Base-by-base conservation (phyloP, 805 yeast species). In the Saccharomycopsis microspora region DNA sequence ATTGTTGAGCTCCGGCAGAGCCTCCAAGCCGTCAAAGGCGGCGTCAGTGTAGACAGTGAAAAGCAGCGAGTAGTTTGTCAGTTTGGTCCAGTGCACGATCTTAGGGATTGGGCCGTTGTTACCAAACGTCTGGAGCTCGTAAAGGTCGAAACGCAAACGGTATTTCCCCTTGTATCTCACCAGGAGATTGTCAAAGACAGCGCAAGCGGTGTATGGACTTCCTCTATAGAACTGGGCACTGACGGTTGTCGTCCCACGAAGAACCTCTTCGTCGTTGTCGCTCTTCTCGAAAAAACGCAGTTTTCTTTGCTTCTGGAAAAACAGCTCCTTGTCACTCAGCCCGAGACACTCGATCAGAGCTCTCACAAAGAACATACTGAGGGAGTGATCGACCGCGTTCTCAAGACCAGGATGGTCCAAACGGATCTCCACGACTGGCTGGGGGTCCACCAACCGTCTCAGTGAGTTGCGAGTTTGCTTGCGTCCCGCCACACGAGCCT, bases 371-470 rank as follows among this genome's bases (percentile, higher is more conserved):
- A 49, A 51, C 36, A 49, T 49, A 11, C 51, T 43, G 39, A 51
- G 41, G 30, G 44, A 36, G 34, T 51, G 52, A 32, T 51, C 54
- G 10, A 51, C 43, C 5, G 46, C 34, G 37, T 51, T 51, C 8
- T 28, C 40, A 32, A 35, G 7, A n/a, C 8, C 32, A 33, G 41
- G 28, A 30, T 46, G 27, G 11, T 42, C 31, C 4, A 53, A 36
- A 30, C 47, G 42, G 36, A 53, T 48, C 33, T 53, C 49, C 19
- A 53, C 47, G 6, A 53, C 52, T 11, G 55, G 55, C 32, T 51
- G 55, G 4, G 55, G 55, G 41, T 53, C 55, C 28, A 53, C 55
- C 29, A 53, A 39, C 41, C 55, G 32, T 46, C 55, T 53, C 11
- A 50, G 42, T 29, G 44, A 39, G 41, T 48, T 48, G 29, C 52